Base-by-base conservation (phyloP, 2,329 filamentous ascomycete genomes). In the Fusarium pseudonygamai region DNA sequence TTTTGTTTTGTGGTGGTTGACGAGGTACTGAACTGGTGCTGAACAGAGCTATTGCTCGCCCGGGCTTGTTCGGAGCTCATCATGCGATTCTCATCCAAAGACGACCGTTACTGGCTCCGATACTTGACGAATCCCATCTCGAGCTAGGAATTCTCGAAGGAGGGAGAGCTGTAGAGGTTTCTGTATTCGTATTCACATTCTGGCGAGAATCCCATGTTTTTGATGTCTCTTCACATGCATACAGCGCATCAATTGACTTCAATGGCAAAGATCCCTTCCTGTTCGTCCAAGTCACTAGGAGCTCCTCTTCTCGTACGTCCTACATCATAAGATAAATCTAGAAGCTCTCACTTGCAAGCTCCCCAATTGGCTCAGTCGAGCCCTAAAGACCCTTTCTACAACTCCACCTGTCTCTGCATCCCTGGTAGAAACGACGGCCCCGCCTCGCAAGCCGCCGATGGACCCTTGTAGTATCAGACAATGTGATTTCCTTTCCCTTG, bases 21-120 rank as follows among this genome's bases (percentile, higher is more conserved):
- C 8, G 47, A 58, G 37, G 34, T n/a, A 30, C 18, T 60, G 36
- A 40, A 59, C 26, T 34, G 28, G 12, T 22, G 24, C 32, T 39
- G 26, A 50, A 16, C 20, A 50, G 20, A 49, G 39, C 24, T 12
- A 36, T 57, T 34, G 36, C 28, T n/a, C 49, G 32, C 24, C 28
- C 67, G 67, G 76, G 69, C 64, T 69, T n/a, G 49, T 52, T 75
- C 75, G 75, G 73, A 72, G 58, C 68, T 34, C 61, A 75, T 78
- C 76, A 77, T 77, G 74, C 75, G 55, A 78, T 69, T 76, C 42
- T 71, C 57, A 39, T 49, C 50, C 68, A 74, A 74, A 76, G 57
- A 75, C 70, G 59, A 56, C 68, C 64, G 73, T 77, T 76, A 36
- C 28, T 64, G 46, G 58, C 53, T 26, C 59, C 60, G 68, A 59